These are phyloP conservation scores for Salmacisia buchloeana DNA, from an alignment of 1,284 basidiomycete species.

Conservation along the genomic window DNA sequence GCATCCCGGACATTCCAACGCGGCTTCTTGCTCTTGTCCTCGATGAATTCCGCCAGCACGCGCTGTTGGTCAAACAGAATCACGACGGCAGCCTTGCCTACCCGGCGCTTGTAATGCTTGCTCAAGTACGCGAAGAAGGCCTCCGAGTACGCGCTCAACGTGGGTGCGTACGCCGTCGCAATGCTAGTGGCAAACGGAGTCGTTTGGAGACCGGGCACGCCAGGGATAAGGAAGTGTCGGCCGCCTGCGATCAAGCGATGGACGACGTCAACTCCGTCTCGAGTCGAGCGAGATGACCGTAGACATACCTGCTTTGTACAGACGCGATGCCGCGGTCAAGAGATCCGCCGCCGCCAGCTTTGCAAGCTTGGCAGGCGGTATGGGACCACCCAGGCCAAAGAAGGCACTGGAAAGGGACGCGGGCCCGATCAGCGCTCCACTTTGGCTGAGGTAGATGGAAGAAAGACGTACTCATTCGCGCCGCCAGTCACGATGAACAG, in stretches of 20 bases:
- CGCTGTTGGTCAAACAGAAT: slow-evolving; percentile 7
- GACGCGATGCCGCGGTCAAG: neutral
- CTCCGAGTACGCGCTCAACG: neutral
- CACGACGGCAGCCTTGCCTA: neutral
- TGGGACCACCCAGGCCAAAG: slow-evolving; percentile 7
- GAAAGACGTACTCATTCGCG: slow-evolving; percentile 4
- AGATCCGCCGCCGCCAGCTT: neutral
- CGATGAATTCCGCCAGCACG: neutral
- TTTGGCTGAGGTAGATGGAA: slow-evolving; percentile 1
- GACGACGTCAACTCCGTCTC: neutral
- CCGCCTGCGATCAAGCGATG: neutral
- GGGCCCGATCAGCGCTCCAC: neutral
- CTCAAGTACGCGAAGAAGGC: slow-evolving; percentile 5
- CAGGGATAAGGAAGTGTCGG: slow-evolving; percentile 4
- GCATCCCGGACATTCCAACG: slow-evolving; percentile 9
- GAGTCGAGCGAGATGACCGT: neutral
- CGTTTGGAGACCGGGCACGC: neutral
- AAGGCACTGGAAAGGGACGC: slow-evolving; percentile 8
- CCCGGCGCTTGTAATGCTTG: neutral
- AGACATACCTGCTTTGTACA: slow-evolving; percentile 5
- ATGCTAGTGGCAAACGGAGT: neutral
- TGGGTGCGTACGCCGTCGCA: neutral
- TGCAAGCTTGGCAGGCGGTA: slow-evolving; percentile 3
- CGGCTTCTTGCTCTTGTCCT: neutral
- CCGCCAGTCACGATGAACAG: slow-evolving; percentile 19